Base-by-base conservation (phyloP, 768 basidiomycete genomes). In the Fomitopsis pulvina region DNA sequence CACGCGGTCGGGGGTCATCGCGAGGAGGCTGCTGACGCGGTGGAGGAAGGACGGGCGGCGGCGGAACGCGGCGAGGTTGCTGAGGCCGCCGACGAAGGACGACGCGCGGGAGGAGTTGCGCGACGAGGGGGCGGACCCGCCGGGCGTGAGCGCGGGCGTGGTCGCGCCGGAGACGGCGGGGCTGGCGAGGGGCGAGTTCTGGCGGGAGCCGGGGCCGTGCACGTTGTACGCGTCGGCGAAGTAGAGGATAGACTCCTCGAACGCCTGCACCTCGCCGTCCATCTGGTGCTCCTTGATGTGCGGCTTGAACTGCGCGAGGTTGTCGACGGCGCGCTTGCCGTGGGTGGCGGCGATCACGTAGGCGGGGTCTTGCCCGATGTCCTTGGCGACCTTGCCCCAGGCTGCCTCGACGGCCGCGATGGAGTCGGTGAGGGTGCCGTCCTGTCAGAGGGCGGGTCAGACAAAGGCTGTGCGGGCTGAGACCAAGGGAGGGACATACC, bases 321-420 rank as follows among this genome's bases (percentile, higher is more conserved):
- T 88, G 69, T 87, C 85, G 60, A 84, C 72, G 10, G 85, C 86
- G 52, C 85, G 81, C 60, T 85, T 81, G 59, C 85, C 85, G 63
- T 88, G 85, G n/a, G 85, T 87, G 32, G 81, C 80, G 9, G 79
- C 80, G 59, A 87, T 84, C 54, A 85, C 82, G 49, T 78, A 72
- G 50, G 73, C 71, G 6, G 82, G 81, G 64, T 84, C 81, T 65
- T 78, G 75, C 47, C 81, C 82, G 45, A 87, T 76, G 61, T 86
- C 83, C 45, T 68, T 68, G 1, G 85, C 85, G 39, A 87, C 83
- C 58, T 79, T 79, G 26, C 78, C 77, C 85, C 85, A 87, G 3
- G 85, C 85, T 2, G 82, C 82, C 62, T 87, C 83, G 52, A 86
- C 83, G 3, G 83, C 81, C 18, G 78, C 67, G 62, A 87, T 87